Evolutionary conservation across 1,139 yeast species (phyloP).

Genomic region (Geotrichum klebahnii): DNA sequence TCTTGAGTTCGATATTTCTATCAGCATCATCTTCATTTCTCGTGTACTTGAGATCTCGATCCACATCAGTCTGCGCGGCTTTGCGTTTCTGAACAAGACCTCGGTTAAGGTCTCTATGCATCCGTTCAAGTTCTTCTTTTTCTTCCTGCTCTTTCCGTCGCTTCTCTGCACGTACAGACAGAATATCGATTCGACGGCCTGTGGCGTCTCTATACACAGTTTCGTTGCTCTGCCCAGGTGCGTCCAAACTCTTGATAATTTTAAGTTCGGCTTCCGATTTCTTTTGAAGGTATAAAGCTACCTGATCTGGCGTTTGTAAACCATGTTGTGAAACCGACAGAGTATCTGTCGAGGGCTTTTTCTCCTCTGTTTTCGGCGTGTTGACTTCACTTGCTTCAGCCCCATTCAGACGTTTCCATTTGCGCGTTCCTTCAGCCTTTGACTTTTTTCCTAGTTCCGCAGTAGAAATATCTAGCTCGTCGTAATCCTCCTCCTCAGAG

Average conservation of each 20-base stretch:
- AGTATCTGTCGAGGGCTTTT: slow-evolving; percentile 1
- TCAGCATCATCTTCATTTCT: slow-evolving; percentile 21
- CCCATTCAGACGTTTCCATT: slow-evolving; percentile 25
- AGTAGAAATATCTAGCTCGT: slow-evolving; percentile 15
- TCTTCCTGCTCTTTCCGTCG: slow-evolving; percentile 34
- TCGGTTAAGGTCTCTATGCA: slow-evolving; percentile 40
- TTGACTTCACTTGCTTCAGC: not conserved
- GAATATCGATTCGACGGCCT: slow-evolving; percentile 50
- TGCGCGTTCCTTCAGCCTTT: slow-evolving; percentile 33
- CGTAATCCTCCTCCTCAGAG: slow-evolving; percentile 25
- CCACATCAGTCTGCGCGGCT: slow-evolving; percentile 27
- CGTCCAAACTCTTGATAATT: slow-evolving; percentile 6
- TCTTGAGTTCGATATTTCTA: slow-evolving; percentile 20
- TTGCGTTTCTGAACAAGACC: slow-evolving; percentile 46
- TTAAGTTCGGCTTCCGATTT: slow-evolving; percentile 21
- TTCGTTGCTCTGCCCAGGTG: slow-evolving; percentile 26
- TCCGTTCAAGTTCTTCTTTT: slow-evolving; percentile 31
- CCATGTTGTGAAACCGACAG: slow-evolving; percentile 35
- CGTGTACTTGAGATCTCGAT: slow-evolving; percentile 37
- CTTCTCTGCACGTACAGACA: slow-evolving; percentile 30
- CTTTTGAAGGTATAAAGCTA: slow-evolving; percentile 37
- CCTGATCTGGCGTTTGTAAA: slow-evolving; percentile 45
- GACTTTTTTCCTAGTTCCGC: slow-evolving; percentile 26
- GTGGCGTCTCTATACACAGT: slow-evolving; percentile 59
- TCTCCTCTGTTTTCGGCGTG: slow-evolving; percentile 6